Conservation (phyloP, 352 stramenopile species). For the Pythium phragmiticola region DNA sequence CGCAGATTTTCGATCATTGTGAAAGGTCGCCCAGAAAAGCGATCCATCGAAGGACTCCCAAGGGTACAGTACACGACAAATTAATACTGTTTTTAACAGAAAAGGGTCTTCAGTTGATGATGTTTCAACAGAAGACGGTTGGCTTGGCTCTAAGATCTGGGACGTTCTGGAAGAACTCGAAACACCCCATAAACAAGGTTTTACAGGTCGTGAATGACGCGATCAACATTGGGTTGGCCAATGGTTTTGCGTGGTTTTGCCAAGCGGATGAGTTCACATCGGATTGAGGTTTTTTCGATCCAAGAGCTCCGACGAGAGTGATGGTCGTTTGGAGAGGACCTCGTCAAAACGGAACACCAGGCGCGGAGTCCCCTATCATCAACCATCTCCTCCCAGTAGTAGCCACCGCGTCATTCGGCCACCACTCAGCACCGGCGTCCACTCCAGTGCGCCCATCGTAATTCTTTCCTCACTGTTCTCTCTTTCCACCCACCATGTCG, state of each 20-base stretch:
- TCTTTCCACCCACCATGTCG: conserved; percentile 75
- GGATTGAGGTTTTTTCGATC: conserved; percentile 12
- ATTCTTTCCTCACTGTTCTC: not conserved
- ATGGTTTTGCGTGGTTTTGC: not conserved
- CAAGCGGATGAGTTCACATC: conserved; percentile 6
- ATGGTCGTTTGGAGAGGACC: conserved; percentile 10
- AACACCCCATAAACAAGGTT: conserved; percentile 5
- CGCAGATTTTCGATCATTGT: conserved; percentile 11
- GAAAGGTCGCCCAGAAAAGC: conserved; percentile 18
- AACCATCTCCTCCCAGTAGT: conserved; percentile 11
- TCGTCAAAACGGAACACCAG: not conserved
- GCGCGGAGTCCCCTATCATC: conserved; percentile 7
- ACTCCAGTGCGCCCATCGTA: too few relatives aligned
- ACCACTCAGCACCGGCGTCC: not conserved
- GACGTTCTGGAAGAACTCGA: conserved; percentile 16
- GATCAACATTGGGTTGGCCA: not conserved
- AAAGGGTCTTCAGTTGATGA: not conserved
- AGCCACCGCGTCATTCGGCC: not conserved
- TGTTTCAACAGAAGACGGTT: not conserved
- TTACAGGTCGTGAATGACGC: not conserved
- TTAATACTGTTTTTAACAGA: not conserved
- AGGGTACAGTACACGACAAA: conserved; percentile 5
- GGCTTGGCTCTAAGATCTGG: not conserved
- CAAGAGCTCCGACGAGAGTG: conserved; percentile 17
- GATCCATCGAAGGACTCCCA: not conserved